Conservation (phyloP, 78 protist species). For the Emiliania huxleyi region DNA sequence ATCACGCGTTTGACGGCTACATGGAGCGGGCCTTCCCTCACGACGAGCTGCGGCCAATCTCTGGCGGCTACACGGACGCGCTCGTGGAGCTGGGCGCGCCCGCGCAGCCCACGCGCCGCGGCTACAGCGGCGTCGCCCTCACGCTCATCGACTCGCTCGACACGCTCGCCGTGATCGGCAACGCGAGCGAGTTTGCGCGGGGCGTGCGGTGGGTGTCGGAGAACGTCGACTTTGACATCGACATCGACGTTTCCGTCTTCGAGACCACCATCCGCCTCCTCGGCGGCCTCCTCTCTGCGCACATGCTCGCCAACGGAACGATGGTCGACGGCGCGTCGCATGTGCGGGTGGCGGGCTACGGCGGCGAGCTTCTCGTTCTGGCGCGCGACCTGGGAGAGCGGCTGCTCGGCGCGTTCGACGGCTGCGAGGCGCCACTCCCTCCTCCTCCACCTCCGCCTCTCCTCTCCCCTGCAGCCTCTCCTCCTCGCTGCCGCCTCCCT, state of each 20-base stretch:
- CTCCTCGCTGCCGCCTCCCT: too few species aligned
- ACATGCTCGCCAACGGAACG: constrained; percentile 27
- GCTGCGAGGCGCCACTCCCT: background rate
- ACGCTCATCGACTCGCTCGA: constrained; percentile 41
- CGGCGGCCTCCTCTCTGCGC: constrained; percentile 81
- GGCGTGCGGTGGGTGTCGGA: constrained; percentile 54
- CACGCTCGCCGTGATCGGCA: constrained; percentile 64
- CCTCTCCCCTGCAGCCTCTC: too few species aligned
- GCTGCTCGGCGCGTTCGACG: constrained; percentile 77
- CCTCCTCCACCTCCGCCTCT: too few species aligned
- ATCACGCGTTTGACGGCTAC: constrained; percentile 13
- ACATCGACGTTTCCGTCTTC: constrained; percentile 82
- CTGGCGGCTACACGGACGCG: background rate
- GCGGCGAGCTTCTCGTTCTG: constrained; percentile 64
- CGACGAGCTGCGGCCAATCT: constrained; percentile 35
- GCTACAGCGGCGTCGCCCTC: constrained; percentile 6
- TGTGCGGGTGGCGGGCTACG: constrained; percentile 33
- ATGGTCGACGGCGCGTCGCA: background rate
- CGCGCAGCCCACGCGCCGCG: background rate
- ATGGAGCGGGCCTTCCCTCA: constrained; percentile 25
- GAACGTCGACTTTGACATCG: constrained; percentile 56
- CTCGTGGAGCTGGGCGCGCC: constrained; percentile 15
- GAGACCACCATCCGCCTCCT: constrained; percentile 89
- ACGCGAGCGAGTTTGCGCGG: constrained; percentile 46
- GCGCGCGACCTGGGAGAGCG: constrained; percentile 84